Percentiles rank a stretch among this genome's conserved stretches.
These are phyloP conservation scores for Cornus kousa DNA, from an alignment of 148 eudicot genomes.

Conservation along the genomic window DNA sequence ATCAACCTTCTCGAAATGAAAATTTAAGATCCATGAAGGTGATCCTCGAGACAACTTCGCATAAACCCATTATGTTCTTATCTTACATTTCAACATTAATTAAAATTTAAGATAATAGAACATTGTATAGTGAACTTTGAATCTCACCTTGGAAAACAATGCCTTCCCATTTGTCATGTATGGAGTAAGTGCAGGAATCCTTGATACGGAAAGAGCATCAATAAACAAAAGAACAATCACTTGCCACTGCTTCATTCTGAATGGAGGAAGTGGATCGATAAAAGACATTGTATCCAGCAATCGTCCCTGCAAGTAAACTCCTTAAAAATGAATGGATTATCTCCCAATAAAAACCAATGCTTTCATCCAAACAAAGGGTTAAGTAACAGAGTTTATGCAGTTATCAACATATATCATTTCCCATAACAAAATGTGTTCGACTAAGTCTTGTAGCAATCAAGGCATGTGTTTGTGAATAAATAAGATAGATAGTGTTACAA, in stretches of 20 bases:
- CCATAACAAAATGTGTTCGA: neutral
- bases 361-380: neutral
- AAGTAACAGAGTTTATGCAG: neutral
- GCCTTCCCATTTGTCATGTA: conserved; percentile 58
- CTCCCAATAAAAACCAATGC: conserved; percentile 3
- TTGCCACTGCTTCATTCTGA: conserved; percentile 89
- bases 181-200: conserved; percentile 71
- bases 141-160: conserved; percentile 60
- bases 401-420: neutral
- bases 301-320: conserved; percentile 37
- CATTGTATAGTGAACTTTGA: neutral
- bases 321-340: neutral
- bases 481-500: neutral
- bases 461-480: neutral
- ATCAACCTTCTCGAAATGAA: neutral
- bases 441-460: neutral
- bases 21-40: neutral
- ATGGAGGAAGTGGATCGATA: conserved; percentile 79
- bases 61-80: neutral
- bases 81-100: neutral
- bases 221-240: conserved; percentile 71
- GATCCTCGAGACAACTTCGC: neutral
- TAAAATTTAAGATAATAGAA: neutral
- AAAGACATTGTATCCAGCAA: conserved; percentile 90
- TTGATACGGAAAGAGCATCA: conserved; percentile 84